Evolutionary conservation across 2,329 filamentous ascomycete genomes (phyloP).

Genomic region (Alternaria novae-zelandiae): DNA sequence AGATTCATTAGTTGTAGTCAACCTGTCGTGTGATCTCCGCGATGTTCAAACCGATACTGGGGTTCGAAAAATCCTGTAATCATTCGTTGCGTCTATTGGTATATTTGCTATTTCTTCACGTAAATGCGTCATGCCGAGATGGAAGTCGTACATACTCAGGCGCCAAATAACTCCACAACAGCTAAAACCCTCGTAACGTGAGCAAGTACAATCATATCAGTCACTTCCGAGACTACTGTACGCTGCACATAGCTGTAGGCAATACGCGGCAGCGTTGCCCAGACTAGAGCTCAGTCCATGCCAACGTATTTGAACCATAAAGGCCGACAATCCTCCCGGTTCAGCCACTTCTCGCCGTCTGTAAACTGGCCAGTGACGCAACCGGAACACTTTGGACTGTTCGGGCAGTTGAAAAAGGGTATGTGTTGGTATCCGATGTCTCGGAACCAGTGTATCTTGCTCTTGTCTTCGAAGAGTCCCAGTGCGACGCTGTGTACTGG

Average conservation of each 20-base stretch:
- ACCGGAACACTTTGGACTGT: slow-evolving; percentile 89
- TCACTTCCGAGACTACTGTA: not conserved
- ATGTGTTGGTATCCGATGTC: slow-evolving; percentile 99
- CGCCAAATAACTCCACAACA: not conserved
- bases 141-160: not conserved
- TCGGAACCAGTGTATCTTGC: slow-evolving; percentile 97
- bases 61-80: not conserved
- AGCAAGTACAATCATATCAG: not conserved
- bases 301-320: slow-evolving; percentile 98
- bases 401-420: slow-evolving; percentile 98
- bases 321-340: slow-evolving; percentile 90
- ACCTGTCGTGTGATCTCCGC: not conserved
- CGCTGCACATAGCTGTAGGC: not conserved
- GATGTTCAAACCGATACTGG: not conserved
- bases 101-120: slow-evolving; percentile 1
- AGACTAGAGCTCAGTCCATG: slow-evolving; percentile 62
- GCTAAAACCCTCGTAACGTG: not conserved
- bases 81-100: slow-evolving; percentile 9
- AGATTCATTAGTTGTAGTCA: not conserved
- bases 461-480: slow-evolving; percentile 88
- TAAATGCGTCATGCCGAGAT: not conserved
- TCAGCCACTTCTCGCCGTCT: slow-evolving; percentile 83
- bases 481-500: slow-evolving; percentile 95
- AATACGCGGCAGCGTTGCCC: not conserved
- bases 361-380: slow-evolving; percentile 88